Percentiles rank a stretch among this genome's conserved stretches.
phyloP scores from a whole-genome alignment of 768 basidiomycete species.

The Boletus insuetus region DNA sequence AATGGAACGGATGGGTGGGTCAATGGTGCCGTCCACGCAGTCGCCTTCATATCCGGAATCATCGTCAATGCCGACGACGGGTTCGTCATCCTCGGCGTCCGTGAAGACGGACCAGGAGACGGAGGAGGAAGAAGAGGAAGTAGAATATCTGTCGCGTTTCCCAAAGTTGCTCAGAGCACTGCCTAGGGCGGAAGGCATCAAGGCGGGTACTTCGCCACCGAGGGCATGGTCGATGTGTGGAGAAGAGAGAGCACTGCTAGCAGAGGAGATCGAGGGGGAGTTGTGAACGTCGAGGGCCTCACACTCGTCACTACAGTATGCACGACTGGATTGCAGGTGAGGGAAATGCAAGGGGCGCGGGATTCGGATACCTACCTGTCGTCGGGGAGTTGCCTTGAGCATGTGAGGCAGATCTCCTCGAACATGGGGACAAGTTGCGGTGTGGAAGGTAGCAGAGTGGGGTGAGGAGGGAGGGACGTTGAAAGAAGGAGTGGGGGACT shows the following conservation, averaged over 20 bases:
- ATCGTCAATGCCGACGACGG: constrained; percentile 34
- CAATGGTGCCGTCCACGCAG: constrained; percentile 34
- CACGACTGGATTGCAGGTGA: constrained; percentile 43
- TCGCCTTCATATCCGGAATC: constrained; percentile 31
- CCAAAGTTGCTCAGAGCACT: constrained; percentile 46
- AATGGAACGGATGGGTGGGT: constrained; percentile 44
- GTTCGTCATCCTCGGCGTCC: constrained; percentile 59
- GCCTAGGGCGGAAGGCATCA: constrained; percentile 58
- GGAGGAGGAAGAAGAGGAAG: constrained; percentile 67
- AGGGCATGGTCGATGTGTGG: constrained; percentile 53
- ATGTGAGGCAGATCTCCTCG: constrained; percentile 74
- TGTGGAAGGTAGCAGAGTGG: constrained; percentile 19
- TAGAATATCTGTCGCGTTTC: constrained; percentile 48
- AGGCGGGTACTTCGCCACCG: constrained; percentile 64
- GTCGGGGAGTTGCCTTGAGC: constrained; percentile 61
- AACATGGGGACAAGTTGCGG: constrained; percentile 53
- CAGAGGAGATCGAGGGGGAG: constrained; percentile 63
- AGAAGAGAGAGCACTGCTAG: constrained; percentile 67
- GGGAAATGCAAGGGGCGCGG: constrained; percentile 11
- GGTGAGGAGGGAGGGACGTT: constrained; percentile 13
- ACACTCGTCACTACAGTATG: constrained; percentile 72
- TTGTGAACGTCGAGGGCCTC: constrained; percentile 54
- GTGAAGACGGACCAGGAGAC: constrained; percentile 62
- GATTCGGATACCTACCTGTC: constrained; percentile 52
- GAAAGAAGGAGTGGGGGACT: constrained; percentile 17